A percentile compares a stretch with the other conserved stretches of the same genome.
Conservation (phyloP, 2,329 filamentous ascomycete species). For the Sarocladium brachiariae region DNA sequence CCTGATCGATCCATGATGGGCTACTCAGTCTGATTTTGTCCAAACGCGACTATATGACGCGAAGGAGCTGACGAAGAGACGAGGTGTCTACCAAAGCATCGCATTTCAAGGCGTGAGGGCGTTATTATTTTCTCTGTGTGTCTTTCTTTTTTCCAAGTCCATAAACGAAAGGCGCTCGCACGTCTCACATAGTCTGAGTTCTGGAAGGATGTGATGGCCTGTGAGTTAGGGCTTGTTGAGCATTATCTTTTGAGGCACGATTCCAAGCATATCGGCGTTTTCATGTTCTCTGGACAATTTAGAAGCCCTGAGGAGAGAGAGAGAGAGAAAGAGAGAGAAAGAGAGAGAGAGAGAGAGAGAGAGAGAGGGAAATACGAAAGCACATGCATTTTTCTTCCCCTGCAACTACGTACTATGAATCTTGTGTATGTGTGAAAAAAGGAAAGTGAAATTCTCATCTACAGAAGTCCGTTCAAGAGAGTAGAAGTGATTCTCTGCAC, state of each 20-base stretch:
- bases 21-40: slow-evolving; percentile 21
- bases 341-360: not conserved
- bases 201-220: too few relatives aligned
- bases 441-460: not conserved
- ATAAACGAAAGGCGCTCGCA: too few relatives aligned
- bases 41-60: too few relatives aligned
- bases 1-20: slow-evolving; percentile 38
- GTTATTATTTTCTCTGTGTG: too few relatives aligned
- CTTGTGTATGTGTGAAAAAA: too few relatives aligned
- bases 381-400: not conserved
- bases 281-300: not conserved
- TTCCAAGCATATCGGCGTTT: not conserved
- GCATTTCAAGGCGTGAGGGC: too few relatives aligned
- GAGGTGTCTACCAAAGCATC: too few relatives aligned
- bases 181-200: too few relatives aligned
- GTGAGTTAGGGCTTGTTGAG: too few relatives aligned
- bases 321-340: not conserved
- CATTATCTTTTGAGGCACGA: too few relatives aligned
- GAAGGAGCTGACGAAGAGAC: not conserved
- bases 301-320: not conserved
- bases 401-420: too few relatives aligned
- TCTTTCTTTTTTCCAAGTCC: too few relatives aligned
- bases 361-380: not conserved
- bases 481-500: not conserved
- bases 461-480: not conserved